These are phyloP conservation scores for Salix suchowensis DNA, from an alignment of 345 rosid genomes.

Conservation along the genomic window DNA sequence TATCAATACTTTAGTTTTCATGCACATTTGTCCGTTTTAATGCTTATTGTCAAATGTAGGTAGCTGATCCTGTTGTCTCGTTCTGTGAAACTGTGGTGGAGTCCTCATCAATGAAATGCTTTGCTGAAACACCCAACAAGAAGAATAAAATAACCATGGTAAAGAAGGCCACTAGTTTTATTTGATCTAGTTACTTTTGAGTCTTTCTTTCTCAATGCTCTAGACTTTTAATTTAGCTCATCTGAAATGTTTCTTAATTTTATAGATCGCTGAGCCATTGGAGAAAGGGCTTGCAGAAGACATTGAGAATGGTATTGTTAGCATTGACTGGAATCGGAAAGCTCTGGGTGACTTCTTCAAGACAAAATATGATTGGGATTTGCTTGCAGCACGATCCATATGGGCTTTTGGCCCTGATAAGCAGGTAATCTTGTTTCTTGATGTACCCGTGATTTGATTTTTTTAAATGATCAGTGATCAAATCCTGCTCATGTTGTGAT, in stretches of 20 bases:
- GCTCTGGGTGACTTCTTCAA: slow-evolving; percentile 88
- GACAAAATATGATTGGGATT: slow-evolving; percentile 94
- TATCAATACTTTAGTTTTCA: not conserved
- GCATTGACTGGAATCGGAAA: slow-evolving; percentile 83
- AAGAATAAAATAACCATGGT: slow-evolving; percentile 97
- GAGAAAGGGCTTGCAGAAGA: slow-evolving; percentile 96
- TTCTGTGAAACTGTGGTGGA: slow-evolving; percentile 99
- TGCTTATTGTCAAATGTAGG: slow-evolving; percentile 41
- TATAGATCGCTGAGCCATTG: slow-evolving; percentile 92
- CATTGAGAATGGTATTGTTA: slow-evolving; percentile 85
- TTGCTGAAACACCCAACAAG: slow-evolving; percentile 98
- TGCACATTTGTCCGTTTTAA: not conserved
- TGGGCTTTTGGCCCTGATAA: slow-evolving; percentile 99
- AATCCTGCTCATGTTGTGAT: not conserved
- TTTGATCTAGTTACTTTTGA: not conserved
- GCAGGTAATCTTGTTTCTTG: slow-evolving; percentile 49
- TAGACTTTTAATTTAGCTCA: not conserved
- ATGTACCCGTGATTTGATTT: not conserved
- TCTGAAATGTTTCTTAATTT: slow-evolving; percentile 13
- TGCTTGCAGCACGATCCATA: slow-evolving; percentile 93
- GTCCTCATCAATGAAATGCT: slow-evolving; percentile 95
- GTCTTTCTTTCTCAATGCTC: not conserved
- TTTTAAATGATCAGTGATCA: not conserved
- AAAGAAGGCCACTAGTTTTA: slow-evolving; percentile 7
- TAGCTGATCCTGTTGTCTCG: slow-evolving; percentile 96